These are phyloP conservation scores for Ceratocystis smalleyi DNA, from an alignment of 2,329 filamentous ascomycete genomes.

Conservation along the genomic window DNA sequence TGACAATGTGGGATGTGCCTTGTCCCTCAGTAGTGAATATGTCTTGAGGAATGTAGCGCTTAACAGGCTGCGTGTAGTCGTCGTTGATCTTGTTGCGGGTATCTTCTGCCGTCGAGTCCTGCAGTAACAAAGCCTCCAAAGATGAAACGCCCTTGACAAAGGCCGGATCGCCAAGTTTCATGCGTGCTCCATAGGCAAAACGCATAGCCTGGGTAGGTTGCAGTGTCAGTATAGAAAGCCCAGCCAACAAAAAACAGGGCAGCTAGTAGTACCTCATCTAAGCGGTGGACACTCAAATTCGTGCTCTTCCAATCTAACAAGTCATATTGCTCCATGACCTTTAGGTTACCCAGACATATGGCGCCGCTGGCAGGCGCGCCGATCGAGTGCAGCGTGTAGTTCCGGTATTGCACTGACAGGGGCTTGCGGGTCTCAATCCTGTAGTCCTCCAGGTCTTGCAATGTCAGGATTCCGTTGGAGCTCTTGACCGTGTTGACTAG, in stretches of 20 bases:
- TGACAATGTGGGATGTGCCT: slow-evolving; percentile 58
- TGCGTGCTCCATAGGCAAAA: slow-evolving; percentile 69
- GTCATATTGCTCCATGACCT: slow-evolving; percentile 65
- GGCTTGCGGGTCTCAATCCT: slow-evolving; percentile 48
- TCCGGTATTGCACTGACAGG: slow-evolving; percentile 49
- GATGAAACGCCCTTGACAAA: slow-evolving; percentile 49
- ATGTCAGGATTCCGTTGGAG: slow-evolving; percentile 69
- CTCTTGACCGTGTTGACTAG: slow-evolving; percentile 54
- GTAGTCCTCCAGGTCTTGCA: slow-evolving; percentile 63
- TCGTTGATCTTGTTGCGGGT: slow-evolving; percentile 58
- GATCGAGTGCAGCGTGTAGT: slow-evolving; percentile 52
- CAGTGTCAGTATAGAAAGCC: neutral
- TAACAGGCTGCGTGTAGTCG: slow-evolving; percentile 51
- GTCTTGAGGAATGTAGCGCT: slow-evolving; percentile 55
- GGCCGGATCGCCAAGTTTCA: slow-evolving; percentile 66
- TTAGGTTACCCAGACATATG: slow-evolving; percentile 60
- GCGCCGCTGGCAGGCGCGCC: slow-evolving; percentile 65
- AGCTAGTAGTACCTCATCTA: slow-evolving; percentile 44
- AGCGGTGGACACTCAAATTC: slow-evolving; percentile 62
- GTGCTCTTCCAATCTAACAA: slow-evolving; percentile 35
- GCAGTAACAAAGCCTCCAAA: slow-evolving; percentile 50
- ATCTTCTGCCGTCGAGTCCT: slow-evolving; percentile 38
- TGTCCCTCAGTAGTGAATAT: slow-evolving; percentile 53
- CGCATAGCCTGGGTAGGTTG: slow-evolving; percentile 48
- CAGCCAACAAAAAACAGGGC: neutral